A percentile compares a stretch with the other conserved stretches of the same genome.
Evolutionary conservation across 805 yeast species (phyloP).

Genomic region (Metschnikowia cubensis): DNA sequence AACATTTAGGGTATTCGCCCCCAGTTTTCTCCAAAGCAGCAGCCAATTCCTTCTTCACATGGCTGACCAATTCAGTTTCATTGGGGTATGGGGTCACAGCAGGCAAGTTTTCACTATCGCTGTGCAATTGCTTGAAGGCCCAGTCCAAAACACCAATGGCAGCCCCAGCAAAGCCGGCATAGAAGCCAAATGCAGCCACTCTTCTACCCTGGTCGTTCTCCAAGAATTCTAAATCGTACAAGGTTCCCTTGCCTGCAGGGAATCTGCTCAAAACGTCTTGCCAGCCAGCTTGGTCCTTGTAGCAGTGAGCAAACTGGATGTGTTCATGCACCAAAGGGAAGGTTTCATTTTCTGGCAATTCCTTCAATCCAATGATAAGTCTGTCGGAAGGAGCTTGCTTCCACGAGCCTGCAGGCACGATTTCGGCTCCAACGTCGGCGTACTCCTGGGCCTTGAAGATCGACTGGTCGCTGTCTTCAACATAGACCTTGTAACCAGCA

Average conservation of each 20-base stretch:
- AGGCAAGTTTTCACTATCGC: constrained; percentile 65
- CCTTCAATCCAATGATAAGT: constrained; percentile 90
- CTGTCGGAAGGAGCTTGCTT: constrained; percentile 84
- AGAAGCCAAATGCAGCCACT: constrained; percentile 99
- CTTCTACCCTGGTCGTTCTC: constrained; percentile 95
- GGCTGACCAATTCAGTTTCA: constrained; percentile 69
- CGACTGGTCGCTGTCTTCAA: constrained; percentile 84
- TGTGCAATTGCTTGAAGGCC: constrained; percentile 81
- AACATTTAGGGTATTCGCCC: constrained; percentile 68
- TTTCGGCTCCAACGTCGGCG: constrained; percentile 71
- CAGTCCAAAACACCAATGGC: constrained; percentile 93
- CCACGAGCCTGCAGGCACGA: constrained; percentile 96
- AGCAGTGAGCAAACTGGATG: constrained; percentile 98
- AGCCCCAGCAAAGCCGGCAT: constrained; percentile 99
- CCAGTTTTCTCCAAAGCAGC: constrained; percentile 55
- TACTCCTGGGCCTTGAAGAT: constrained; percentile 77
- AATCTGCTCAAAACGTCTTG: constrained; percentile 82
- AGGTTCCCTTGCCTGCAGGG: constrained; percentile 84
- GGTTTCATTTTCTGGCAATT: constrained; percentile 81
- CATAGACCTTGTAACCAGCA: constrained; percentile 84
- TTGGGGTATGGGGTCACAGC: constrained; percentile 80
- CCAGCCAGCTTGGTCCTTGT: constrained; percentile 98
- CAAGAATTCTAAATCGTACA: constrained; percentile 92
- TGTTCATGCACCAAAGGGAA: constrained; percentile 96
- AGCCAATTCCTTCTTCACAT: constrained; percentile 57